These are phyloP conservation scores for Boletellus deceptivus DNA, from an alignment of 1,284 basidiomycete genomes.

Conservation along the genomic window DNA sequence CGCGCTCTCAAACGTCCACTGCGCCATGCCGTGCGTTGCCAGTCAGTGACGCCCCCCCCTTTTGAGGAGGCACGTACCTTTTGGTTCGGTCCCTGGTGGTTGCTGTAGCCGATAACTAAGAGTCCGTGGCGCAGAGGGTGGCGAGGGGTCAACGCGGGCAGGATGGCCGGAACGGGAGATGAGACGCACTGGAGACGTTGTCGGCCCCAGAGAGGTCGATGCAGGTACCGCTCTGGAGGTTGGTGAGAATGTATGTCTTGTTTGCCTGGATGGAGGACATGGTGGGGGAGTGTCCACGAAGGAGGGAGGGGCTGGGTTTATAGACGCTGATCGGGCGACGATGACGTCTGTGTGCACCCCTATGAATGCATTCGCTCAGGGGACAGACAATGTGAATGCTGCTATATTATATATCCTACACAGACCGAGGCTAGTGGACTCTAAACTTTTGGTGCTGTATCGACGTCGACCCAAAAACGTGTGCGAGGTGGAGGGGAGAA, in stretches of 20 bases:
- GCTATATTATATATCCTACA: constrained; percentile 1
- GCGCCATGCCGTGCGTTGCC: not conserved
- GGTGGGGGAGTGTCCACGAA: too few species aligned
- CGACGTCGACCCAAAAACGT: too few species aligned
- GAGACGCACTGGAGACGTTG: constrained; percentile 41
- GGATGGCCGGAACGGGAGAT: too few species aligned
- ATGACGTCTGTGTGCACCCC: not conserved
- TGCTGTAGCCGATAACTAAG: constrained; percentile 49
- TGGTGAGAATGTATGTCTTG: constrained; percentile 45
- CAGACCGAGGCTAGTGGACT: not conserved
- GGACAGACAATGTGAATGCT: too few species aligned
- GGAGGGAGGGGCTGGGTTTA: not conserved
- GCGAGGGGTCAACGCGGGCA: not conserved
- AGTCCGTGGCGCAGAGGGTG: not conserved
- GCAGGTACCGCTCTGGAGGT: constrained; percentile 48
- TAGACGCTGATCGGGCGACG: not conserved
- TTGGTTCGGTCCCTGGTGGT: constrained; percentile 48
- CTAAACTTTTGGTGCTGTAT: not conserved
- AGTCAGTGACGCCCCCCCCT: not conserved
- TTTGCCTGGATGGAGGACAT: constrained; percentile 25
- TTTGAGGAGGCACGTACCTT: constrained; percentile 32
- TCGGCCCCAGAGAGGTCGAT: constrained; percentile 56
- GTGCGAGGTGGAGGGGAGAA: too few species aligned
- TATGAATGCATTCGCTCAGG: not conserved
- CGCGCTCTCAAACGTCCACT: constrained; percentile 50